Percentiles rank a stretch among this genome's conserved stretches.
These are phyloP conservation scores for Diplodia intermedia DNA, from an alignment of 2,329 filamentous ascomycete genomes.

Conservation along the genomic window DNA sequence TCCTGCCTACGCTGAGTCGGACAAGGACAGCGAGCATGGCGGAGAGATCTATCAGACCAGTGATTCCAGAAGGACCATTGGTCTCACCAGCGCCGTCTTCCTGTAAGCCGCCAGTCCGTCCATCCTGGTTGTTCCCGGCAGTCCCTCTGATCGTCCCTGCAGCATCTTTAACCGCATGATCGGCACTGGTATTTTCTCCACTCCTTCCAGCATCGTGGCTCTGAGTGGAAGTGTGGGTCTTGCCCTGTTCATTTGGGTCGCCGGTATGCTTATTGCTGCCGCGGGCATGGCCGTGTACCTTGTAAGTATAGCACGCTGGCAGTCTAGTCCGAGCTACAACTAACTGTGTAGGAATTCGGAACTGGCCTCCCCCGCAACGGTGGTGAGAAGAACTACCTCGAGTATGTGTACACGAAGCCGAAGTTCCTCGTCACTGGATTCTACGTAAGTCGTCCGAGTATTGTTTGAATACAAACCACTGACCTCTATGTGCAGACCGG, in stretches of 20 bases:
- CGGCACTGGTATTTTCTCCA: slow-evolving; percentile 72
- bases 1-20: slow-evolving; percentile 12
- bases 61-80: slow-evolving; percentile 32
- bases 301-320: slow-evolving; percentile 46
- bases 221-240: slow-evolving; percentile 68
- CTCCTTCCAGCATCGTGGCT: slow-evolving; percentile 63
- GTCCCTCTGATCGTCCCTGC: slow-evolving; percentile 18
- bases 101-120: slow-evolving; percentile 23
- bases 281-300: slow-evolving; percentile 70
- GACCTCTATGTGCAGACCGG: slow-evolving; percentile 43
- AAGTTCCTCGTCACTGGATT: slow-evolving; percentile 65
- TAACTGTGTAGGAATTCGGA: slow-evolving; percentile 70
- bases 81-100: slow-evolving; percentile 31
- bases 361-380: slow-evolving; percentile 70
- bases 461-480: slow-evolving; percentile 37
- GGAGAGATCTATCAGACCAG: slow-evolving; percentile 33
- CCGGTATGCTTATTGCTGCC: slow-evolving; percentile 66
- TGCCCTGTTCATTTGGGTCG: slow-evolving; percentile 68
- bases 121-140: not conserved
- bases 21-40: slow-evolving; percentile 30
- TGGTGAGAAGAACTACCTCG: slow-evolving; percentile 72
- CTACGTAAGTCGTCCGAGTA: slow-evolving; percentile 48
- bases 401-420: slow-evolving; percentile 67
- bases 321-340: slow-evolving; percentile 61
- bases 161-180: slow-evolving; percentile 70